These are phyloP conservation scores for Halophytophthora batemanensis DNA, from an alignment of 352 stramenopile genomes.

Conservation along the genomic window DNA sequence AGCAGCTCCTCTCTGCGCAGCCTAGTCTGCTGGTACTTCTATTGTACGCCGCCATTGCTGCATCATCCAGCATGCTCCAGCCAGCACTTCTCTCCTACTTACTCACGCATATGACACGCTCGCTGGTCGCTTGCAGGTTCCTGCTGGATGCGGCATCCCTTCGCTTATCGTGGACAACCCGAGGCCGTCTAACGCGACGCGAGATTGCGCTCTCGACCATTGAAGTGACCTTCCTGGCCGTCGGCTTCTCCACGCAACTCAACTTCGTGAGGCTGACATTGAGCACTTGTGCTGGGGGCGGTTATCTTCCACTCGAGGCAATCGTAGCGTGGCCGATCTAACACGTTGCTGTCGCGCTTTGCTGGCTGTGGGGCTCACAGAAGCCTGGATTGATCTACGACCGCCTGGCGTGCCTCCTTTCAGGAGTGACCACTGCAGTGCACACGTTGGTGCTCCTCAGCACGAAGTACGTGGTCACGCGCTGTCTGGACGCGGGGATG, in stretches of 20 bases:
- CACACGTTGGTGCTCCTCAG: constrained; percentile 34
- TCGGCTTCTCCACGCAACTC: constrained; percentile 34
- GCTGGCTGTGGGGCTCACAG: constrained; percentile 2
- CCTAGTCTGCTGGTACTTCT: no score
- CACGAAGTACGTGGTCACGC: constrained; percentile 22
- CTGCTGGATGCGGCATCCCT: constrained; percentile 27
- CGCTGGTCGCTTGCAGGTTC: constrained; percentile 9
- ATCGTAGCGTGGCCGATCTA: not conserved
- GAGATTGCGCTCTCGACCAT: constrained; percentile 20
- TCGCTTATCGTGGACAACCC: constrained; percentile 6
- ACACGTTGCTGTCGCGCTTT: not conserved
- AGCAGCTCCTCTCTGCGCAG: no score
- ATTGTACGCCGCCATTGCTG: no score
- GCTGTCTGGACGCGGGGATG: constrained; percentile 12
- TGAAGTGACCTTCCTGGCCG: constrained; percentile 26
- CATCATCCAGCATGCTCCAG: no score
- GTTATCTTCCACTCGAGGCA: no score
- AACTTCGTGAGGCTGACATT: constrained; percentile 9
- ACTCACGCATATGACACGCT: not conserved
- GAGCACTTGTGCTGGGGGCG: no score
- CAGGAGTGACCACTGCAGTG: constrained; percentile 20
- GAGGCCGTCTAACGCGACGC: constrained; percentile 9
- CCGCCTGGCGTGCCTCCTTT: constrained; percentile 25
- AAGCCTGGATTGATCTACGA: constrained; percentile 38
- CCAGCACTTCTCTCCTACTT: not conserved